phyloP scores from a whole-genome alignment of 108 stramenopile species.

The Cylindrotheca closterium region DNA sequence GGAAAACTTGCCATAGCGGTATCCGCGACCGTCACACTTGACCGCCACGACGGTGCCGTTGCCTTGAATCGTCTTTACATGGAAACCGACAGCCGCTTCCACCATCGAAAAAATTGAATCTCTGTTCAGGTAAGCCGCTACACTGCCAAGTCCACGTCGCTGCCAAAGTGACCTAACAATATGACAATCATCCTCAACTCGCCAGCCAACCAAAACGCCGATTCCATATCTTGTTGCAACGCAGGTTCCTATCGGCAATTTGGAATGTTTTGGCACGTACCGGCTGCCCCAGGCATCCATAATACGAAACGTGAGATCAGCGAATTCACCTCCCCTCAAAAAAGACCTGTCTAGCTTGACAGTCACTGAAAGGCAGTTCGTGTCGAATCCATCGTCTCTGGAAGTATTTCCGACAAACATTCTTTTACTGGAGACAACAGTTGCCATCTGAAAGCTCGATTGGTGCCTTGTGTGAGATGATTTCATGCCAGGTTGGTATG shows the following conservation, averaged over 20 bases:
- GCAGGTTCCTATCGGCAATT: slow-evolving; percentile 81
- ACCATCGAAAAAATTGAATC: slow-evolving; percentile 62
- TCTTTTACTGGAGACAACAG: slow-evolving; percentile 70
- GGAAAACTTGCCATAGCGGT: slow-evolving; percentile 58
- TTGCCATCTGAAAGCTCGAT: slow-evolving; percentile 72
- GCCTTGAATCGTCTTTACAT: slow-evolving; percentile 67
- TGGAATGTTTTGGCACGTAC: slow-evolving; percentile 79
- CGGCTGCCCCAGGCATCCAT: slow-evolving; percentile 69
- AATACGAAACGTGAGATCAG: slow-evolving; percentile 69
- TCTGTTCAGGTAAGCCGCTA: slow-evolving; percentile 66
- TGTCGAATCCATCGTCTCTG: slow-evolving; percentile 22
- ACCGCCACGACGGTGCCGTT: slow-evolving; percentile 60
- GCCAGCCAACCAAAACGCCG: slow-evolving; percentile 86
- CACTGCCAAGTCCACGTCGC: slow-evolving; percentile 62
- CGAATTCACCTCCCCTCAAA: slow-evolving; percentile 73
- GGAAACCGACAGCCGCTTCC: slow-evolving; percentile 80
- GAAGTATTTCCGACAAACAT: slow-evolving; percentile 40
- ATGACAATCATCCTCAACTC: slow-evolving; percentile 86
- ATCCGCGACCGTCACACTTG: slow-evolving; percentile 52
- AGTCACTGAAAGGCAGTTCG: slow-evolving; percentile 74
- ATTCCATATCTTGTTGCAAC: slow-evolving; percentile 85
- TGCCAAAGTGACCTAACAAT: slow-evolving; percentile 83
- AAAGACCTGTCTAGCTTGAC: slow-evolving; percentile 76
- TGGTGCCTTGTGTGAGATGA: slow-evolving; percentile 14
- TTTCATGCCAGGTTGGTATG: slow-evolving; percentile 37